Conservation (phyloP, 805 yeast genomes). For the Hanseniaspora hatyaiensis region DNA sequence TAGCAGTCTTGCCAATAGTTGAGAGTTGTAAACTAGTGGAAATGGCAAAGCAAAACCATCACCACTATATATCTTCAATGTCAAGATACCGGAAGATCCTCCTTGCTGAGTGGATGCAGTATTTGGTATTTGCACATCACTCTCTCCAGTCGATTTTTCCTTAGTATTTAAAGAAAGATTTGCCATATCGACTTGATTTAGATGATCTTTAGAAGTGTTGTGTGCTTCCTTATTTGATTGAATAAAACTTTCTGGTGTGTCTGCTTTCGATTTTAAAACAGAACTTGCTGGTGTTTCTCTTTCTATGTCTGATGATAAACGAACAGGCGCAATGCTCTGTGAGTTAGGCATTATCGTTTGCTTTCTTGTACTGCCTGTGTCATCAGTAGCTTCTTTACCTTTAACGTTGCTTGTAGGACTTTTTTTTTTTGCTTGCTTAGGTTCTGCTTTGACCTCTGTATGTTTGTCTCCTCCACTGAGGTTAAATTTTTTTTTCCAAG, state of each 20-base stretch:
- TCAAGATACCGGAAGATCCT: conserved; percentile 46
- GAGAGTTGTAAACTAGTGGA: conserved; percentile 52
- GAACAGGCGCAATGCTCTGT: no score
- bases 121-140: background rate
- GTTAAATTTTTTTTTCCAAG: conserved; percentile 15
- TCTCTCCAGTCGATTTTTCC: background rate
- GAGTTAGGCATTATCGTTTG: no score
- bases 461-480: conserved; percentile 7
- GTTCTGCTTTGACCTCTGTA: background rate
- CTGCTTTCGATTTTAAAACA: no score
- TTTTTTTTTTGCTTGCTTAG: background rate
- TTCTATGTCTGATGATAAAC: no score
- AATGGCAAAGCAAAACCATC: conserved; percentile 59
- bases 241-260: no score
- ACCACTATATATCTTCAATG: conserved; percentile 66
- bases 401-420: background rate
- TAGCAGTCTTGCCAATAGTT: conserved; percentile 54
- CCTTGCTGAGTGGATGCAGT: background rate
- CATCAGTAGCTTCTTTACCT: background rate
- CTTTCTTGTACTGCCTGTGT: background rate
- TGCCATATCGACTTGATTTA: background rate
- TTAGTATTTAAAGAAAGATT: background rate
- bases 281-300: no score
- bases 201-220: background rate
- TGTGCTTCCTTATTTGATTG: background rate